Evolutionary conservation across 2,329 filamentous ascomycete species (phyloP).

Genomic region (Trichoderma sp.): DNA sequence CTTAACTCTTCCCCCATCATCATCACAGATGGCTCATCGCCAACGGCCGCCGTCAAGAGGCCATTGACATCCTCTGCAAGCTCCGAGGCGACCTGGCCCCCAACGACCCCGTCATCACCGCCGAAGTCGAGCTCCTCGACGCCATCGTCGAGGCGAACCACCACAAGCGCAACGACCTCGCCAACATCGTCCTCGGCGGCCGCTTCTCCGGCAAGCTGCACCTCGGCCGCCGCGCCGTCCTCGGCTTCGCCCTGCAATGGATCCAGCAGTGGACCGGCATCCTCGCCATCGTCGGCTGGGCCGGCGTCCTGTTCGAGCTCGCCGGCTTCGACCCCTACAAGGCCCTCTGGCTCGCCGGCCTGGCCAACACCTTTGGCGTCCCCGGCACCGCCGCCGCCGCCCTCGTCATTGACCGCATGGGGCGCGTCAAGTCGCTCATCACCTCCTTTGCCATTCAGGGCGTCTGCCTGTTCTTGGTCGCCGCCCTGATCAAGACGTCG

Average conservation of each 20-base stretch:
- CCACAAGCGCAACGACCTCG: constrained; percentile 44
- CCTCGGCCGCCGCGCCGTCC: constrained; percentile 45
- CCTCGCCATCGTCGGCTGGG: constrained; percentile 46
- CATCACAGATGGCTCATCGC: constrained; percentile 43
- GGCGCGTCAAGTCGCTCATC: constrained; percentile 42
- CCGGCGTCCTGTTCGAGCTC: constrained; percentile 32
- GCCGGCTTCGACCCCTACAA: constrained; percentile 35
- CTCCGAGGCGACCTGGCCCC: constrained; percentile 38
- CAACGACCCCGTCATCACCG: constrained; percentile 40
- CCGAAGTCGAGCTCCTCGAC: constrained; percentile 45
- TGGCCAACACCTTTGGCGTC: constrained; percentile 55
- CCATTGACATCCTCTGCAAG: constrained; percentile 42
- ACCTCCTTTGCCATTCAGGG: constrained; percentile 38
- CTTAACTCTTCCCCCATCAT: background rate
- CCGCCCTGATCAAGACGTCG: constrained; percentile 39
- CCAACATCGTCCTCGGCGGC: constrained; percentile 45
- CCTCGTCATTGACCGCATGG: constrained; percentile 53
- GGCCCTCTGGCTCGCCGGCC: constrained; percentile 48
- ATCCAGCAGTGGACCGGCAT: constrained; percentile 51
- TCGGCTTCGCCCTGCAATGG: constrained; percentile 47
- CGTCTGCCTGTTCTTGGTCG: constrained; percentile 38
- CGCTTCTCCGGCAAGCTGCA: constrained; percentile 42
- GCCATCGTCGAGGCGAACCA: constrained; percentile 45
- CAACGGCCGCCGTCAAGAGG: constrained; percentile 39
- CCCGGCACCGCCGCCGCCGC: constrained; percentile 54